Evolutionary conservation across 805 yeast genomes (phyloP).

Genomic region (Starmerella geochares): DNA sequence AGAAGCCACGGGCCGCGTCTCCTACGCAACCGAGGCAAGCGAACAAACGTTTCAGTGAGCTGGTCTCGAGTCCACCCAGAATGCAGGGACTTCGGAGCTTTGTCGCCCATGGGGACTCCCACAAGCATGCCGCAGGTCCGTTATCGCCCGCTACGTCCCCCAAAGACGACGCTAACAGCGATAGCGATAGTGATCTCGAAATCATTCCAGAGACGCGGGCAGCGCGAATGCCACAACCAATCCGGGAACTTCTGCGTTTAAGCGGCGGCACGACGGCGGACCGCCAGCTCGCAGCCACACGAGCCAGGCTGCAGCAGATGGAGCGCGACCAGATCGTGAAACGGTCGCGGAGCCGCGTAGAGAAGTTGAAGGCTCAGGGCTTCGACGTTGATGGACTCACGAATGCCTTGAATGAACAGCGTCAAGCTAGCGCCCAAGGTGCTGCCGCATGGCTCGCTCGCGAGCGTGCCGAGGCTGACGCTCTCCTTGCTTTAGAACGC

Average conservation of each 20-base stretch:
- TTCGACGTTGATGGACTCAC: constrained; percentile 16
- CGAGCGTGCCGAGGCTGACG: constrained; percentile 19
- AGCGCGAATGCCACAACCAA: constrained; percentile 15
- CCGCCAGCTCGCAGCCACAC: constrained; percentile 9
- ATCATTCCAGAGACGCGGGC: constrained; percentile 22
- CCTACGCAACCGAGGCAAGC: not conserved
- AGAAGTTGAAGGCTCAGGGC: constrained; percentile 16
- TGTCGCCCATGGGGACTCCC: constrained; percentile 5
- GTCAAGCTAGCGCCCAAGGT: constrained; percentile 10
- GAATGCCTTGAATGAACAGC: constrained; percentile 6
- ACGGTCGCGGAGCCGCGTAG: constrained; percentile 6
- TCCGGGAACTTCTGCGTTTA: constrained; percentile 18
- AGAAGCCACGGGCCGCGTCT: not conserved
- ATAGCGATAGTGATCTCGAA: constrained; percentile 23
- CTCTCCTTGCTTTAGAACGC: constrained; percentile 9
- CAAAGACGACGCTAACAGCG: not conserved
- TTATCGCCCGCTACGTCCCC: not conserved
- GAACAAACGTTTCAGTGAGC: not conserved
- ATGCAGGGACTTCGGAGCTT: constrained; percentile 19
- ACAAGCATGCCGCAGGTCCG: not conserved
- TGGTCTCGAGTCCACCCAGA: constrained; percentile 21
- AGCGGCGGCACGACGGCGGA: constrained; percentile 12
- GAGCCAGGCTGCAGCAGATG: constrained; percentile 10
- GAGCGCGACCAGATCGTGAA: constrained; percentile 15
- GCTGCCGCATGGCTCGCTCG: constrained; percentile 19